Base-by-base conservation (phyloP, 352 stramenopile genomes). In the Phytophthora cryptogea region DNA sequence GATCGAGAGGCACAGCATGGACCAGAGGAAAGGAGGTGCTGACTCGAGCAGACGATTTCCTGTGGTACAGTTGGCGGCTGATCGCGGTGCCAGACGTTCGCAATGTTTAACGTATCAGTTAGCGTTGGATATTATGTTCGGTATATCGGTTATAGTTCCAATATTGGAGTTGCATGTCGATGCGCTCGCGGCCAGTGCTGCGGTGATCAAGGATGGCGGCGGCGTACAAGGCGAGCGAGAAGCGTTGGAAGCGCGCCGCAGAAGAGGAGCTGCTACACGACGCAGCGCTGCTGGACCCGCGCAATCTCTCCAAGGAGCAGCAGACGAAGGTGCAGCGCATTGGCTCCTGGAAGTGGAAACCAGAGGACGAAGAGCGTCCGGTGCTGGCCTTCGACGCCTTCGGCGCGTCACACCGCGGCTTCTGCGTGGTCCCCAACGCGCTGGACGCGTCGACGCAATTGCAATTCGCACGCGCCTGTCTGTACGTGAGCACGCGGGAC, bases 151-250 rank as follows among this genome's bases (percentile, higher is more conserved):
- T 23, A 23, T 23, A 2, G 20, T 23, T 23, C 20, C 20, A 23
- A 23, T 23, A 23, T 23, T 23, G 20, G 20, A 23, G 20, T 23
- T 23, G 20, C 20, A 23, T 2, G 20, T 23, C 20, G 20, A 23
- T 23, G 20, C 2, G 20, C 20, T 23, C 20, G 20, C 20, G 33
- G 11, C 14, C 13, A 11, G 7, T 36, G 31, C 31, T 36, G 31
- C 32, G 7, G 32, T 16, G 32, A n/a, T 37, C 9, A 14, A 11
- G 8, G 3, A 49, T 54, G 54, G 57, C 63, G 59, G 54, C 60
- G 36, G 60, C 72, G 56, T 93, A 89, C 76, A 92, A 92, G 68
- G 39, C 65, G 17, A 76, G 60, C 43, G 84, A 93, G 68, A 93
- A 93, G 80, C 81, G 80, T 35, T 93, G 82, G 76, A 89, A 86